Evolutionary conservation across 2,329 filamentous ascomycete species (phyloP), one percentile per base, ranked within the genome.

Genomic region (Ophiocordyceps unilateralis): DNA sequence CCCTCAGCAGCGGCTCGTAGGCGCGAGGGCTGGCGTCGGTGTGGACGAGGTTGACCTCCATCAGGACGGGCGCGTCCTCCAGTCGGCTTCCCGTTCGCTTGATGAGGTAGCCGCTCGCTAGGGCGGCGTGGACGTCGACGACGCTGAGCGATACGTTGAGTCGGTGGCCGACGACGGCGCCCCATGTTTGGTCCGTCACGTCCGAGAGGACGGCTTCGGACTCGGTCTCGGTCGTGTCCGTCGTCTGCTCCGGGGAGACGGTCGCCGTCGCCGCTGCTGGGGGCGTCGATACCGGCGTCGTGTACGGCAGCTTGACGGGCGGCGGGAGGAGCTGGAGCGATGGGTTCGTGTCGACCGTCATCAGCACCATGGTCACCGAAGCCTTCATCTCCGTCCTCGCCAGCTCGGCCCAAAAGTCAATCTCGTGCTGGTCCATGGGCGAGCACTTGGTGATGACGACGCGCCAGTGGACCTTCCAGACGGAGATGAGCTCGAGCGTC

Each of bases 121-220:
- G 66, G 0, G 76, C 67, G 1, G 73, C 72, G 41, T 67, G 70
- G 32, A 72, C 57, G 38, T 78, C 73, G 5, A 70, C 61, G 15
- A 72, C 61, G 3, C 70, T 70, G 10, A 66, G 60, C 0, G 76
- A 72, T 52, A 74, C 79, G 56, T 72, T 76, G 15, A 81, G 65
- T 14, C 76, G 69, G 54, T 85, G 80, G 1, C 74, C 70, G 37
- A 83, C 69, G 15, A 91, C 66, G 5, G 83, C 72, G 19, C 79
- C 83, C 79, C 81, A 89, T 1, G 75, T 81, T 48, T 84, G 81
- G 51, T 91, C 84, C 1, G 77, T 78, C 2, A 74, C 60, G 53
- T 91, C 83, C 17, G 83, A 63, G 11, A 93, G 70, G 19, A 80
- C 73, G 1, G 80, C 74, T 45, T 88, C 82, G 5, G 54, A 47